A percentile compares a stretch with the other conserved stretches of the same genome.
Conservation (phyloP, 495 filamentous ascomycete species). For the Hyaloscypha variabilis region DNA sequence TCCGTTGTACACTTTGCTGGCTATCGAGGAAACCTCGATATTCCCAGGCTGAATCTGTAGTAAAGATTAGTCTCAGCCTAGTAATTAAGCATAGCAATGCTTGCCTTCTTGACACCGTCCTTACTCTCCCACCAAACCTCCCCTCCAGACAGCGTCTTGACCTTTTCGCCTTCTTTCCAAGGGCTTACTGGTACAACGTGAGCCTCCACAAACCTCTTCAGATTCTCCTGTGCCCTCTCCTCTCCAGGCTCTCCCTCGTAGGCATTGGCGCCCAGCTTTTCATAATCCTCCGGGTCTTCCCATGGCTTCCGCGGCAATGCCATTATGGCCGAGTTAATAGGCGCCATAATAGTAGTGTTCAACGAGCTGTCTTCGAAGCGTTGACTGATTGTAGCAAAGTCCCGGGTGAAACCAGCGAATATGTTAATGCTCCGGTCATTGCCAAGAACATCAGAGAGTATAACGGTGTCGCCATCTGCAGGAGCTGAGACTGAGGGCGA, state of each 20-base stretch:
- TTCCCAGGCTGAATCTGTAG: conserved; percentile 76
- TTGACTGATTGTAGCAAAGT: conserved; percentile 69
- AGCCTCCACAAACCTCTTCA: conserved; percentile 83
- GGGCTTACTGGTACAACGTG: conserved; percentile 79
- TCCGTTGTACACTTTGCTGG: conserved; percentile 77
- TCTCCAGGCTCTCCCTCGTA: conserved; percentile 81
- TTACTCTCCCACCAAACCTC: conserved; percentile 81
- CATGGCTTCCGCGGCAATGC: conserved; percentile 87
- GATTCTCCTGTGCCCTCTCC: conserved; percentile 76
- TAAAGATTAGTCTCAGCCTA: not conserved
- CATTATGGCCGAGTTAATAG: conserved; percentile 79
- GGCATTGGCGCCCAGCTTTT: conserved; percentile 67
- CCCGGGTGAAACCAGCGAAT: conserved; percentile 83
- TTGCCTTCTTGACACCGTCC: conserved; percentile 70
- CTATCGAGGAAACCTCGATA: conserved; percentile 72
- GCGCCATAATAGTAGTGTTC: conserved; percentile 91
- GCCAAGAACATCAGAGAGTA: conserved; percentile 82
- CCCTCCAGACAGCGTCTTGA: conserved; percentile 68
- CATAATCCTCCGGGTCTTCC: conserved; percentile 87
- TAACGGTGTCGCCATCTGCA: conserved; percentile 23
- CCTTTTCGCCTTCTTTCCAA: conserved; percentile 78
- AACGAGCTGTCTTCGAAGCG: conserved; percentile 68
- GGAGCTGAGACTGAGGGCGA: conserved; percentile 14
- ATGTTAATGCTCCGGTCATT: conserved; percentile 81
- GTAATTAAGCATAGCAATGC: conserved; percentile 30